These are phyloP conservation scores for Candida ponderosae DNA, from an alignment of 805 yeast species.

Conservation along the genomic window DNA sequence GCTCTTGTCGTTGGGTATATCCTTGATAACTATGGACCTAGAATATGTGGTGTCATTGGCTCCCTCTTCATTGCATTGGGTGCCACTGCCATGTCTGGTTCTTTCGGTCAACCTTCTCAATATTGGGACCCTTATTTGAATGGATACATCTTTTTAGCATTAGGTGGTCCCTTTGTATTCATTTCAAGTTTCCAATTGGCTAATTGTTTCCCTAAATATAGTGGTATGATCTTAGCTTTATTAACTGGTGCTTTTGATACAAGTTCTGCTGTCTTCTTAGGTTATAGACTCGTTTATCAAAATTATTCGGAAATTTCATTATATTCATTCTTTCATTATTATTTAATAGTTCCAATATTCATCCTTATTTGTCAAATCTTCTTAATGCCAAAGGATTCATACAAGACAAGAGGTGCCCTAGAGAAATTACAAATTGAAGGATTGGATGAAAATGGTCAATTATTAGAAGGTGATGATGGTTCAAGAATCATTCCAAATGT, in stretches of 20 bases:
- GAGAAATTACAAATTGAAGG: constrained; percentile 69
- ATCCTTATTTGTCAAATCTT: constrained; percentile 65
- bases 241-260: constrained; percentile 93
- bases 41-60: constrained; percentile 71
- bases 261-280: constrained; percentile 78
- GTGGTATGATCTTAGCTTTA: constrained; percentile 75
- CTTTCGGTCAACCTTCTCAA: constrained; percentile 19
- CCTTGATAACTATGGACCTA: constrained; percentile 75
- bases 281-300: constrained; percentile 63
- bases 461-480: constrained; percentile 27
- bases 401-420: constrained; percentile 61
- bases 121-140: constrained; percentile 53
- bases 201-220: constrained; percentile 73
- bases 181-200: constrained; percentile 88
- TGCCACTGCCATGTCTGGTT: constrained; percentile 36
- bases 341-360: constrained; percentile 70
- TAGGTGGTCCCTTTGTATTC: constrained; percentile 92
- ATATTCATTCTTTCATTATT: constrained; percentile 53
- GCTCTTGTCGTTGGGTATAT: constrained; percentile 80
- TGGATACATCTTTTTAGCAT: constrained; percentile 72
- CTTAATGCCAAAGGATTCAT: constrained; percentile 74
- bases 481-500: constrained; percentile 39
- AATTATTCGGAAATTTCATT: constrained; percentile 29
- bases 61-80: constrained; percentile 52
- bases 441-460: constrained; percentile 60